Evolutionary conservation across 805 yeast species (phyloP), one percentile per base, ranked within the genome.

Genomic region (Soucietia sequanensis): DNA sequence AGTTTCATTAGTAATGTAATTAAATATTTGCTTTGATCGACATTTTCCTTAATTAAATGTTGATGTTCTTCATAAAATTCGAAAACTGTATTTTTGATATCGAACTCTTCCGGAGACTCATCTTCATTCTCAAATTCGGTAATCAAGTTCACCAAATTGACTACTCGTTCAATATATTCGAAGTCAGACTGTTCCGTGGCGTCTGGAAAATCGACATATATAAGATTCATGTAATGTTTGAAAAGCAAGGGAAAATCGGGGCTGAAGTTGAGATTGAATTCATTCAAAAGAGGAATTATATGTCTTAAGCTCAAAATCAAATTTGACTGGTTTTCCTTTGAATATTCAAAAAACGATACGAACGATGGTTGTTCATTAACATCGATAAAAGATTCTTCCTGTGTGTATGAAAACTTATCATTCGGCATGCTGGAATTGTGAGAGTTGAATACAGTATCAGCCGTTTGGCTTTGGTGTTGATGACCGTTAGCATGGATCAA

Each of bases 1-100:
- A 48, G 40, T 29, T 60, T 43, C 70, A 65, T 65, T 28, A 64
- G 39, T 7, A 63, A 33, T 0, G 68, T 55, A 11, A 9, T 8
- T 21, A 9, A 9, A 11, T 9, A 21, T 8, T 11, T 11, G 11
- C 10, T 21, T 21, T 49, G 36, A 17, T 37, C 40, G 3, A 14
- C 13, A 18, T 25, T 25, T 9, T 33, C 44, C 6, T 20, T 24
- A 3, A 47, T 39, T 22, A 59, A 44, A n/a, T 40, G 33, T 16
- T 42, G 37, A 41, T 62, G 67, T 5, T 56, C 42, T 3, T 38
- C 35, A 28, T 45, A 49, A 20, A 65, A 45, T 14, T 48, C 32
- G 11, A 37, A 26, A 9, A 65, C 56, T 6, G 47, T 46, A 5
- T 43, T 47, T 25, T 45, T 52, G 4, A 60, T 48, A 13, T 44